Base-by-base conservation (phyloP, 768 basidiomycete species). In the Tricholoma sp. region DNA sequence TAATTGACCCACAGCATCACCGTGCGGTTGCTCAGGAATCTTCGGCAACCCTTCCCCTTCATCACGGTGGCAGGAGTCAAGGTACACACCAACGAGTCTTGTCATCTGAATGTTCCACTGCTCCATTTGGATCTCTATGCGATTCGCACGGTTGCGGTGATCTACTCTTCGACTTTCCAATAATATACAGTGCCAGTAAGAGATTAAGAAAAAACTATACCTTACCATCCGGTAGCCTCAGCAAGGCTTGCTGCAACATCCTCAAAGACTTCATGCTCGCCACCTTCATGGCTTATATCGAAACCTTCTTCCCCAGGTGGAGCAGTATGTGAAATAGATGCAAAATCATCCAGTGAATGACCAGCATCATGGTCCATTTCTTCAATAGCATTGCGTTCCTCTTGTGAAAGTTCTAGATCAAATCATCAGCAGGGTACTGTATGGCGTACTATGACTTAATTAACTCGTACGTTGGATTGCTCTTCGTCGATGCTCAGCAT, bases 231-330 rank as follows among this genome's bases (percentile, higher is more conserved):
- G 14, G 14, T 32, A 1, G 41, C 12, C 14, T 51, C n/a, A 18
- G 34, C 12, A 7, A 59, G 47, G 5, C 34, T 52, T 41, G 50
- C 52, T 10, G 34, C 58, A 46, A 60, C 31, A 55, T n/a, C n/a
- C n/a, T n/a, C n/a, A n/a, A n/a, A n/a, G n/a, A n/a, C n/a, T n/a
- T n/a, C n/a, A n/a, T n/a, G n/a, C n/a, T n/a, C n/a, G n/a, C n/a
- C n/a, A n/a, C n/a, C n/a, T n/a, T n/a, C n/a, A n/a, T n/a, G n/a
- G 47, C 59, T 60, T 24, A 50, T 54, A 19, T 60, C 57, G 8
- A 60, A 19, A 29, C 56, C 59, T n/a, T 60, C 59, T 8, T 60
- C 57, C 1, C 57, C 59, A 27, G 57, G 57, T 12, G 46, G 52
- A n/a, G 51, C 32, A 5, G 32, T 57, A 22, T 57, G 45, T 16